phyloP scores from a whole-genome alignment of 2,329 filamentous ascomycete genomes.

The Alternaria postmessia region DNA sequence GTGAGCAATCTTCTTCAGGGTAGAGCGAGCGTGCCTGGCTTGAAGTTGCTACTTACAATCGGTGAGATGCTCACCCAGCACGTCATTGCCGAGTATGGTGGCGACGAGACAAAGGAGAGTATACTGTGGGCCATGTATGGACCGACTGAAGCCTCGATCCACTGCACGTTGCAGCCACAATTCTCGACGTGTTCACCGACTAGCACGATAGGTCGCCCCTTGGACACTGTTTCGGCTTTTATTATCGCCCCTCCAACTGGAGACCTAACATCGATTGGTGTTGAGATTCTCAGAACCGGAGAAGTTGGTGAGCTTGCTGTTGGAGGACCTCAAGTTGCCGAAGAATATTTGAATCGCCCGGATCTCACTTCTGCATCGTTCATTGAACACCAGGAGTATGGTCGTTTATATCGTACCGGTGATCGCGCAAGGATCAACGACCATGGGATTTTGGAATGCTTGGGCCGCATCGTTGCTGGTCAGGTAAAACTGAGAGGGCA shows the following conservation, averaged over 20 bases:
- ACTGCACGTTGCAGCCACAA: constrained; percentile 78
- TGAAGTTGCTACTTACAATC: constrained; percentile 82
- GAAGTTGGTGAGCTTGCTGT: constrained; percentile 81
- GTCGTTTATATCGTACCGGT: constrained; percentile 81
- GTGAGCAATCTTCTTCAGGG: constrained; percentile 76
- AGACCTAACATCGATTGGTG: constrained; percentile 30
- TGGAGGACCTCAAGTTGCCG: constrained; percentile 80
- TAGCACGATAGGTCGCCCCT: constrained; percentile 76
- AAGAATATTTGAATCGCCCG: constrained; percentile 81
- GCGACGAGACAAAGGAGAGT: constrained; percentile 59
- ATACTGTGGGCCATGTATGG: constrained; percentile 95
- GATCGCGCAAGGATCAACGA: constrained; percentile 76
- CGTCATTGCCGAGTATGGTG: constrained; percentile 82
- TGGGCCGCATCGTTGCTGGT: constrained; percentile 79
- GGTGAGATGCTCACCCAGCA: constrained; percentile 88
- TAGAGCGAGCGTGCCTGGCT: constrained; percentile 70
- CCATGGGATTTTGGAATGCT: constrained; percentile 79
- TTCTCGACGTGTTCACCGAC: constrained; percentile 66
- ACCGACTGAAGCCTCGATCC: constrained; percentile 89
- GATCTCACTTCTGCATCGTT: constrained; percentile 79
- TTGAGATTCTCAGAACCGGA: constrained; percentile 68
- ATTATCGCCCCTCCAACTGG: constrained; percentile 62
- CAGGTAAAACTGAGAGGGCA: constrained; percentile 90
- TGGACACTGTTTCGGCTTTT: constrained; percentile 83
- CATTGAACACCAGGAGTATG: constrained; percentile 69